phyloP scores from a whole-genome alignment of 495 filamentous ascomycete species.

The Trypethelium eluteriae region DNA sequence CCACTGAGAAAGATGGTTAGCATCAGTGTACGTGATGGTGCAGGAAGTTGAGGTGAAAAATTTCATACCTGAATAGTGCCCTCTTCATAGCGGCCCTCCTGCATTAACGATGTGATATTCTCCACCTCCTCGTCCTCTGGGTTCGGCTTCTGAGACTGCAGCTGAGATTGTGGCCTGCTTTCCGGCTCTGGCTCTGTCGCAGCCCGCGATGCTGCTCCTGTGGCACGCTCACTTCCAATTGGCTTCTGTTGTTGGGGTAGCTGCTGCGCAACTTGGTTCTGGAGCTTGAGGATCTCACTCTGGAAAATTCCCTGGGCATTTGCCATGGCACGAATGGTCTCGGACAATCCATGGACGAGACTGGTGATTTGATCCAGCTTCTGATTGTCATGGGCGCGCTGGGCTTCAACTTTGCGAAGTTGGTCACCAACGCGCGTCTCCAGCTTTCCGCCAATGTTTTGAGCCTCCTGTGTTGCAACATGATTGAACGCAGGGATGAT shows the following conservation, averaged over 20 bases:
- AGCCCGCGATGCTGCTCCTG: neutral
- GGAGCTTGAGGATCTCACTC: conserved; percentile 47
- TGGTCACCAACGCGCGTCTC: conserved; percentile 58
- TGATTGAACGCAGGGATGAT: conserved; percentile 60
- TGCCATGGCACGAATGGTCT: conserved; percentile 65
- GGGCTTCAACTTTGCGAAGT: conserved; percentile 57
- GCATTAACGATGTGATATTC: conserved; percentile 57
- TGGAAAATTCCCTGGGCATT: conserved; percentile 57
- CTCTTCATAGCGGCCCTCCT: conserved; percentile 59
- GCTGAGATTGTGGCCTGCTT: neutral
- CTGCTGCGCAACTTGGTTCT: conserved; percentile 12
- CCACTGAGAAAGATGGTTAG: conserved; percentile 50
- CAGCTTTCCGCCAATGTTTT: conserved; percentile 56
- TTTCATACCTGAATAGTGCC: conserved; percentile 54
- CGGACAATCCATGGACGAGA: conserved; percentile 60
- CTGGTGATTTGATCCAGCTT: conserved; percentile 80
- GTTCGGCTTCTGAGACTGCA: conserved; percentile 38
- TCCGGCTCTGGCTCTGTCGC: neutral
- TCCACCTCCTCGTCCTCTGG: conserved; percentile 60
- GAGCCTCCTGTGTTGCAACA: conserved; percentile 48
- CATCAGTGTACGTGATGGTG: neutral
- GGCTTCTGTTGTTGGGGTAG: neutral
- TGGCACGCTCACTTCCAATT: conserved; percentile 7
- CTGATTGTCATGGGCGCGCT: conserved; percentile 57
- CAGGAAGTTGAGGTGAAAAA: conserved; percentile 23